phyloP scores from a whole-genome alignment of 768 basidiomycete species.

The Mycena olivaceomarginata region DNA sequence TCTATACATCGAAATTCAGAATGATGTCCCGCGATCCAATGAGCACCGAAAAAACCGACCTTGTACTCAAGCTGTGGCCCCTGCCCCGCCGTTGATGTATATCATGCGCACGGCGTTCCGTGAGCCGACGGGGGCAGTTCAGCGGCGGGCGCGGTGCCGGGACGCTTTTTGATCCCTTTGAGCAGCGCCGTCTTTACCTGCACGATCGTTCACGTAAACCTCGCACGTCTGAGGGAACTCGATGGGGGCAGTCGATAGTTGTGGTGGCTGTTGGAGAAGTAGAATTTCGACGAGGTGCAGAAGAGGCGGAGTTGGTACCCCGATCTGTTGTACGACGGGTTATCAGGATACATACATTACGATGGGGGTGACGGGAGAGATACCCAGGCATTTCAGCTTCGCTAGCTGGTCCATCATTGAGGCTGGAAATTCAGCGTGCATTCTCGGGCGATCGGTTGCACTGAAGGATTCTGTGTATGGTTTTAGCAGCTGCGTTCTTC shows the following conservation, averaged over 20 bases:
- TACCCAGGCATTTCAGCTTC: conserved; percentile 24
- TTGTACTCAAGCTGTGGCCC: conserved; percentile 52
- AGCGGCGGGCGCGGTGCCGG: conserved; percentile 80
- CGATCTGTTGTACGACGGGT: conserved; percentile 52
- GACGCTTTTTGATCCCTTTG: conserved; percentile 83
- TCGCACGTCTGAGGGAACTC: conserved; percentile 83
- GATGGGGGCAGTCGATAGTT: conserved; percentile 66
- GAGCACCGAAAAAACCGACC: conserved; percentile 48
- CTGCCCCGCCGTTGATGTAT: conserved; percentile 76
- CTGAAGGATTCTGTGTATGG: conserved; percentile 62
- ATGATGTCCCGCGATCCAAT: not conserved
- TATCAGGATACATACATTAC: not conserved
- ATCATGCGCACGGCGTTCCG: conserved; percentile 74
- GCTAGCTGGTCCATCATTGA: conserved; percentile 65
- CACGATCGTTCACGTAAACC: conserved; percentile 72
- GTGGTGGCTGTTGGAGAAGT: conserved; percentile 57
- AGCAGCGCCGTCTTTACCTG: conserved; percentile 67
- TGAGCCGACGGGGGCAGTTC: conserved; percentile 50
- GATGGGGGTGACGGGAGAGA: not conserved
- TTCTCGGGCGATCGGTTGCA: conserved; percentile 70
- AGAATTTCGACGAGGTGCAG: conserved; percentile 77
- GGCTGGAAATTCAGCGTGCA: conserved; percentile 63
- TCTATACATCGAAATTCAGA: conserved; percentile 58
- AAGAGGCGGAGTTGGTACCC: conserved; percentile 78
- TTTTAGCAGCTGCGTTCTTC: not conserved